Evolutionary conservation across 2,329 filamentous ascomycete genomes (phyloP).

Genomic region (Aspergillus clavatus): DNA sequence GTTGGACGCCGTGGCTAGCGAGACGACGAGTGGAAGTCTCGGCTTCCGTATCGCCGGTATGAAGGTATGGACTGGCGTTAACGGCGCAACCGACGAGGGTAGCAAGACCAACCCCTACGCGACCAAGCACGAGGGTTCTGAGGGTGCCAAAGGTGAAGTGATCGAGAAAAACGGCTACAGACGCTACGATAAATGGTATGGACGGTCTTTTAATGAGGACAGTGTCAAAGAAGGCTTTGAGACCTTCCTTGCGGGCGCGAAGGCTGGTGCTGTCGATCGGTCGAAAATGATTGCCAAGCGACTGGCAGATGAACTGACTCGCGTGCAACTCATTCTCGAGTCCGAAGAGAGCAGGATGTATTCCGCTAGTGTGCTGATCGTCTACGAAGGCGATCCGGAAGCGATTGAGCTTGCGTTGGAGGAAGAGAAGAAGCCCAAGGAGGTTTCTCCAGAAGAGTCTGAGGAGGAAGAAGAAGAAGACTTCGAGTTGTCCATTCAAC

Average conservation of each 20-base stretch:
- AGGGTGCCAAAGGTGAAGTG: constrained; percentile 41
- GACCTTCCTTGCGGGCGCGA: constrained; percentile 50
- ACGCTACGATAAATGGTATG: constrained; percentile 63
- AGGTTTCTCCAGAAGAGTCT: constrained; percentile 28
- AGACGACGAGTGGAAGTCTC: constrained; percentile 56
- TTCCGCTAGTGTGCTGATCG: constrained; percentile 59
- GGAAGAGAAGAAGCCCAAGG: constrained; percentile 37
- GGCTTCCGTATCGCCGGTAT: constrained; percentile 63
- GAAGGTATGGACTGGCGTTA: constrained; percentile 51
- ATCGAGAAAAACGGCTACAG: constrained; percentile 51
- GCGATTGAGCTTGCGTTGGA: constrained; percentile 49
- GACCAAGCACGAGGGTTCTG: constrained; percentile 42
- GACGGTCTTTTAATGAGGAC: constrained; percentile 52
- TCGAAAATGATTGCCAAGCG: constrained; percentile 42
- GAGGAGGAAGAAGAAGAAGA: constrained; percentile 25
- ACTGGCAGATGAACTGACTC: constrained; percentile 39
- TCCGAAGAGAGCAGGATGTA: constrained; percentile 63
- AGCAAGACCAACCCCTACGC: constrained; percentile 31
- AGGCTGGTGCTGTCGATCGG: constrained; percentile 38
- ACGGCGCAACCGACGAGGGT: constrained; percentile 29
- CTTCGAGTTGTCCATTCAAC: constrained; percentile 24
- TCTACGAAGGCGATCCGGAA: constrained; percentile 61
- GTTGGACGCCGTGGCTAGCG: constrained; percentile 55
- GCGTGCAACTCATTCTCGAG: constrained; percentile 47
- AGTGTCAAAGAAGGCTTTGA: constrained; percentile 56